Evolutionary conservation across 2,329 filamentous ascomycete species (phyloP), one percentile per base, ranked within the genome.

Genomic region (Aspergillus floridensis): DNA sequence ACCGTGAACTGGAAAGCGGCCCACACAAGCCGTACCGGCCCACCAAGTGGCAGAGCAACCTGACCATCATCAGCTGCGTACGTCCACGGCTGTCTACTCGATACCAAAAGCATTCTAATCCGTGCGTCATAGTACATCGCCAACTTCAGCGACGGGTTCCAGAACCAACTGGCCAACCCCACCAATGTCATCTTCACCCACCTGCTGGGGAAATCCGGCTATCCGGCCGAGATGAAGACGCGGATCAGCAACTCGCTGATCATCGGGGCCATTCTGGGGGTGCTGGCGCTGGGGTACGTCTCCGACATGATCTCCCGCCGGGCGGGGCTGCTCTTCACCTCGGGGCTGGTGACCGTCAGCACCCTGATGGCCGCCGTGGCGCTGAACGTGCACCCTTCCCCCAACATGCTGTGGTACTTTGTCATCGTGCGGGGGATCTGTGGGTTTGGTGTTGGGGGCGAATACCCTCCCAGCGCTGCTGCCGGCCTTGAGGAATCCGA

Each of bases 341-440:
- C 71, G 8, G 67, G 65, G 0, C 54, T 72, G 10, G 70, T 73
- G 2, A 66, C 65, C 0, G 60, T 72, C 31, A 63, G 65, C 5
- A 71, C 71, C n/a, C 63, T 72, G 57, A 69, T 79, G 70, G 68
- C 76, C 4, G 70, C 72, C 2, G 59, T 79, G 49, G 74, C 73
- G 1, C 69, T 79, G 32, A 69, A 75, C 44, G 70, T 79, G 3
- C 66, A 69, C n/a, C 67, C 69, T 10, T 67, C 66, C 1, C 3
- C 64, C 7, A 70, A 74, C 14, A 74, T 76, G 71, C 61, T 77
- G 7, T 77, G 74, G 74, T 76, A 68, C 57, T 69, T 77, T 44
- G 72, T 74, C 8, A 61, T 75, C 1, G 74, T 72, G 6, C 71
- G 75, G 4, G 75, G 74, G 0, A 73, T 76, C 29, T 68, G 71